Percentiles rank a stretch among this genome's conserved stretches.
These are phyloP conservation scores for Sporisorium iseilematis-ciliati DNA, from an alignment of 1,284 basidiomycete genomes.

Conservation along the genomic window DNA sequence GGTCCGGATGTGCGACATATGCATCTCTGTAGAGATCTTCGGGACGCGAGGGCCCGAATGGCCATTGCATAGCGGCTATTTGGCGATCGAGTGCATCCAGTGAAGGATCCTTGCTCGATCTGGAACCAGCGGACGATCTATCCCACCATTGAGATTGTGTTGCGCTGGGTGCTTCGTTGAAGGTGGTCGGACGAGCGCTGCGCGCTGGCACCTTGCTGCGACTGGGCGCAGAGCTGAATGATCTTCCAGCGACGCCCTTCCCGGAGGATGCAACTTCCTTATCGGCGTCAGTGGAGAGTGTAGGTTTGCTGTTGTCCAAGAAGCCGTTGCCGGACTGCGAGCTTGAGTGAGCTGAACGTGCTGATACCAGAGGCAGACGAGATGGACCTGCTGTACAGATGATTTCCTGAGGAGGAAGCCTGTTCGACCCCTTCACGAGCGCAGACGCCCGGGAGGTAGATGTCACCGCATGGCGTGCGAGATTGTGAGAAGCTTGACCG, in stretches of 20 bases:
- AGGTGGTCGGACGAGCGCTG: background rate
- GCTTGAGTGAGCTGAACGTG: constrained; percentile 30
- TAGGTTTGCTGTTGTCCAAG: constrained; percentile 13
- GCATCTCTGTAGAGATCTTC: constrained; percentile 47
- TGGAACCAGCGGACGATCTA: background rate
- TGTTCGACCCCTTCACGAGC: constrained; percentile 1
- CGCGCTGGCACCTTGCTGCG: constrained; percentile 10
- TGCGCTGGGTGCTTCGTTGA: background rate
- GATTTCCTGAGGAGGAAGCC: constrained; percentile 20
- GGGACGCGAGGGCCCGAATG: constrained; percentile 32
- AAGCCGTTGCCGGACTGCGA: constrained; percentile 17
- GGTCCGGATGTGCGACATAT: constrained; percentile 43
- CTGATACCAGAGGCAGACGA: constrained; percentile 7
- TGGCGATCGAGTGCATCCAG: constrained; percentile 27
- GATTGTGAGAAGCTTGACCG: constrained; percentile 24
- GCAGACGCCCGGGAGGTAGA: constrained; percentile 22
- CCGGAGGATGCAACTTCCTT: constrained; percentile 3
- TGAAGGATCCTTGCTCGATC: background rate
- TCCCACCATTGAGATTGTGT: constrained; percentile 32
- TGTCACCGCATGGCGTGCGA: constrained; percentile 42
- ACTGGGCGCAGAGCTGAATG: constrained; percentile 15
- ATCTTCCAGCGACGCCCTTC: background rate
- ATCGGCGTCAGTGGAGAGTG: background rate
- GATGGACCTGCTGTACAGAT: constrained; percentile 38
- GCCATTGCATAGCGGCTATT: constrained; percentile 27